Base-by-base conservation (phyloP, 257 asterid genomes). In the Fraxinus pennsylvanica region DNA sequence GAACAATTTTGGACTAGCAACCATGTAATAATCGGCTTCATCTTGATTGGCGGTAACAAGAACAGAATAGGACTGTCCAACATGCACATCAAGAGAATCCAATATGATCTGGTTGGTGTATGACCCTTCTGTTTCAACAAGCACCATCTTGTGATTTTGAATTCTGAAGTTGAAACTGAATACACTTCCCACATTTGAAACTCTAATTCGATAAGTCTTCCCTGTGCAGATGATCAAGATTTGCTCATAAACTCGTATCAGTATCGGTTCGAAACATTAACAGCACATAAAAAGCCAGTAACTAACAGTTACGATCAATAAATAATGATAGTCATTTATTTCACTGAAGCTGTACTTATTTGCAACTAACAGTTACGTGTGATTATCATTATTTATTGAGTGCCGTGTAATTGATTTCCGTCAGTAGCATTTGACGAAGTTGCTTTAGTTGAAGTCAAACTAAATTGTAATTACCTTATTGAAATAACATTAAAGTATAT, bases 31-130 rank as follows among this genome's bases (percentile, higher is more conserved):
- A 76, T 92, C 96, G 2, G 71, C 76, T 1, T 68, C 59, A n/a
- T 69, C n/a, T 45, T 88, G 89, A 78, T 86, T 84, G 29, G 88
- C 82, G 52, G 90, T 83, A 47, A 92, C 87, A 41, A 92, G 90
- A 70, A 90, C 94, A 19, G 96, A 90, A 81, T 92, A 92, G 39
- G 96, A 92, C 43, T 92, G 97, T 27, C 97, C 97, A 2, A 89
- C 87, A 74, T 92, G 96, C 52, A 92, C 88, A 2, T 92, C 97
- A 0, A 92, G 87, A 12, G 92, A 89, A 4, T 78, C 81, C 45
- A 92, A 22, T 15, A 33, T n/a, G 6, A 83, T 80, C 76, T 86
- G 87, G 54, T 86, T 80, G 73, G 89, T 80, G 84, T 90, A 92
- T 14, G 96, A 88, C 32, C 94, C 97, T 71, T 92, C 97, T 1